Percentiles rank a stretch among this genome's conserved stretches.
phyloP scores from a whole-genome alignment of 2,329 filamentous ascomycete genomes.

The Pestalotiopsis sp. region DNA sequence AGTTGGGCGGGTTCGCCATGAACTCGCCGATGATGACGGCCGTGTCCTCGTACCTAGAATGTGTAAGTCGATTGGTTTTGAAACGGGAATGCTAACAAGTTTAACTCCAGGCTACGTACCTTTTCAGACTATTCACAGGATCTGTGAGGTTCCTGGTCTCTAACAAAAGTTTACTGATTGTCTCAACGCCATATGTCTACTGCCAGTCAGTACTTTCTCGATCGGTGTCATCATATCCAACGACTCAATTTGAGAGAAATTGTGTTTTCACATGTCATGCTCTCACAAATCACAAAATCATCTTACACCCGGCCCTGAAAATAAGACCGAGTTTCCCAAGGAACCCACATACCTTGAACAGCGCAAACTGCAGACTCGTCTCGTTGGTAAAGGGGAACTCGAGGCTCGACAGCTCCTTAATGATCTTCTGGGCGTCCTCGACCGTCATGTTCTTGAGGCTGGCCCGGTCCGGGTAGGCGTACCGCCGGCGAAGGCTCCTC shows the following conservation, averaged over 20 bases:
- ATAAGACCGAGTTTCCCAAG: too few species aligned
- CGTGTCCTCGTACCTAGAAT: conserved; percentile 34
- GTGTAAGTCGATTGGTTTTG: neutral
- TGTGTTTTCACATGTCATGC: too few species aligned
- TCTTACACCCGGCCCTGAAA: too few species aligned
- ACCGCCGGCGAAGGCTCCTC: conserved; percentile 22
- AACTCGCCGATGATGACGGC: conserved; percentile 32
- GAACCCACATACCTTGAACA: conserved; percentile 31
- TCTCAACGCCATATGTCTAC: conserved; percentile 35
- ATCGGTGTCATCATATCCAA: neutral
- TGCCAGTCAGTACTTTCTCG: neutral
- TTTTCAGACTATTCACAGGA: conserved; percentile 31
- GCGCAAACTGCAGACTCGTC: conserved; percentile 29
- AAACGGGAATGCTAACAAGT: neutral
- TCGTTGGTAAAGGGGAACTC: conserved; percentile 31
- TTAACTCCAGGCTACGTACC: conserved; percentile 15
- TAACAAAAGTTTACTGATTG: conserved; percentile 30
- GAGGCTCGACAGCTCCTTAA: conserved; percentile 23
- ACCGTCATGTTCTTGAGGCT: conserved; percentile 32
- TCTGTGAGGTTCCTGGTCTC: conserved; percentile 34
- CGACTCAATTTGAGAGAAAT: too few species aligned
- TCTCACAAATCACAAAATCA: too few species aligned
- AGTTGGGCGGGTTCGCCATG: conserved; percentile 36
- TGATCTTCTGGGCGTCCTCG: conserved; percentile 32
- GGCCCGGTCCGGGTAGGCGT: conserved; percentile 26